phyloP scores from a whole-genome alignment of 495 filamentous ascomycete species.

The Hypoxylon fuscum region DNA sequence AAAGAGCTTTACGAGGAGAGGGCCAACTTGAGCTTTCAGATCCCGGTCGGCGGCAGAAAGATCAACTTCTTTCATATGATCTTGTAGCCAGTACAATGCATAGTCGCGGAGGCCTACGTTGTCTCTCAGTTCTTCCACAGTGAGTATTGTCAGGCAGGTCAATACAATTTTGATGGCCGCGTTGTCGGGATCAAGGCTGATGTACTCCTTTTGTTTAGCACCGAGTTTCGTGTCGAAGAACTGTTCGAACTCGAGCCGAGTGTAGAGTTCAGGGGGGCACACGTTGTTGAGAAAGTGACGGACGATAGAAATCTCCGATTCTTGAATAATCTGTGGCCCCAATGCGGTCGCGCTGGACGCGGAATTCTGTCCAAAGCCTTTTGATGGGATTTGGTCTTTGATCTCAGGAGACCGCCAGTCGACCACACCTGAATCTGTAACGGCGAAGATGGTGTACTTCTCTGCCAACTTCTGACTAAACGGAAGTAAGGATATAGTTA shows the following conservation, averaged over 20 bases:
- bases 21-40: constrained; percentile 45
- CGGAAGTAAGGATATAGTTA: constrained; percentile 46
- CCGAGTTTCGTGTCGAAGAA: constrained; percentile 49
- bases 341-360: neutral
- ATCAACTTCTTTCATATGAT: constrained; percentile 48
- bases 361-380: constrained; percentile 11
- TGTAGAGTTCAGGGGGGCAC: constrained; percentile 46
- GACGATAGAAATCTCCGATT: constrained; percentile 49
- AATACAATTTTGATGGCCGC: constrained; percentile 42
- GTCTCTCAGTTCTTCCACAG: constrained; percentile 33
- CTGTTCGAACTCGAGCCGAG: constrained; percentile 49
- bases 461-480: constrained; percentile 47
- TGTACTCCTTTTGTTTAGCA: constrained; percentile 38
- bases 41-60: constrained; percentile 46
- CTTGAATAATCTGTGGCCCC: constrained; percentile 42
- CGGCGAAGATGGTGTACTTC: constrained; percentile 49
- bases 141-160: constrained; percentile 41
- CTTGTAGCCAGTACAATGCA: constrained; percentile 45
- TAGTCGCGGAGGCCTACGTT: constrained; percentile 43
- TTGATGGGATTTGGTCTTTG: constrained; percentile 28
- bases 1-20: constrained; percentile 47
- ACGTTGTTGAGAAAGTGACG: constrained; percentile 49
- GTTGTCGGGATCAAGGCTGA: constrained; percentile 42
- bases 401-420: constrained; percentile 43
- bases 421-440: constrained; percentile 39